Base-by-base conservation (phyloP, 352 stramenopile species). In the Phytophthora pinifolia region DNA sequence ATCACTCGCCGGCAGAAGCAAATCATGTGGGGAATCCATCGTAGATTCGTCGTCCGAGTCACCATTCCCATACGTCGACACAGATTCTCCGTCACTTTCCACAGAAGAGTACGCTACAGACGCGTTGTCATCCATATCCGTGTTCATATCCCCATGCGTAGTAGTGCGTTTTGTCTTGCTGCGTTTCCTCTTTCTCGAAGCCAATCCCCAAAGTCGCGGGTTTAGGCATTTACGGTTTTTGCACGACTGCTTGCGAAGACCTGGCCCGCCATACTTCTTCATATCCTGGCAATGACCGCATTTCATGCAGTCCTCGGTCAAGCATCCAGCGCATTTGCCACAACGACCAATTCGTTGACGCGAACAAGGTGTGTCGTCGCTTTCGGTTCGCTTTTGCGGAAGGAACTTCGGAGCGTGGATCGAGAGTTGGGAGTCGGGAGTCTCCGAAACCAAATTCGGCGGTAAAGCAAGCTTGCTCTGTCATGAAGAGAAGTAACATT, bases 271-370 rank as follows among this genome's bases (percentile, higher is more conserved):
- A 32, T 94, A 96, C 45, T 96, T 96, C 49, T 93, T 94, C 86
- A 94, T 96, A 48, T 96, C 86, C 55, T 93, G 80, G 47, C 86
- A 96, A 31, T 94, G 84, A 0, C 80, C 84, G 54, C 86, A 96
- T 52, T 78, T 77, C 84, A 94, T 91, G 61, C 86, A 96, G 33
- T 96, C 86, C 12, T 85, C 80, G 4, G 83, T 62, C 30, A 92
- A 62, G 27, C 86, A 96, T 6, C 86, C 86, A 18, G 70, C 44
- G 47, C 86, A 96, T 56, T 85, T 86, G 12, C 84, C 84, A 37
- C 86, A 96, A 20, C 86, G 72, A 36, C 72, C 86, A 43, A 95
- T 84, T 14, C 85, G 67, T 44, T 93, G 85, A 10, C 83, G 67
- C 8, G 74, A 85, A 20, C 62, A 59, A 46, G 54, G 35, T 7